A percentile compares a stretch with the other conserved stretches of the same genome.
These are phyloP conservation scores for Pseudonitzschia pungens DNA, from an alignment of 108 stramenopile genomes.

Conservation along the genomic window DNA sequence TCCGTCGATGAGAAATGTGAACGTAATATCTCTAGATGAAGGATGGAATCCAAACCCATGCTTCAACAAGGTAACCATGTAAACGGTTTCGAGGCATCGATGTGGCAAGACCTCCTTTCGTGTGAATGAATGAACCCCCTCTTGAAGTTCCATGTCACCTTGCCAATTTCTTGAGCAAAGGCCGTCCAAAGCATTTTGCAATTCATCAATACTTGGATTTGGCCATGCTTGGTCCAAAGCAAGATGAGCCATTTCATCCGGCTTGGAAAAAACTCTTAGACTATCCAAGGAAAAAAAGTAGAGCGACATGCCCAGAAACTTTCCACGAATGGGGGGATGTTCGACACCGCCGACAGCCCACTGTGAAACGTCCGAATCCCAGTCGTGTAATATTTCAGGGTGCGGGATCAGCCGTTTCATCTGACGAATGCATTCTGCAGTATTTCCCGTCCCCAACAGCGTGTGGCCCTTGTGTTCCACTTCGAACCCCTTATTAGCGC, in stretches of 20 bases:
- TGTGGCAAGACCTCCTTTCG: slow-evolving; percentile 78
- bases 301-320: slow-evolving; percentile 91
- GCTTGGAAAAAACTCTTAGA: slow-evolving; percentile 73
- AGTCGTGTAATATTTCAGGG: slow-evolving; percentile 60
- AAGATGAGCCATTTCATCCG: slow-evolving; percentile 56
- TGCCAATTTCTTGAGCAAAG: slow-evolving; percentile 83
- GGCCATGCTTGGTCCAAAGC: slow-evolving; percentile 73
- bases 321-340: slow-evolving; percentile 81
- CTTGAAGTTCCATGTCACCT: slow-evolving; percentile 67
- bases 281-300: slow-evolving; percentile 93
- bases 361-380: slow-evolving; percentile 36
- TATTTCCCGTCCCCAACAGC: slow-evolving; percentile 76
- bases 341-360: slow-evolving; percentile 72
- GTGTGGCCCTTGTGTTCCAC: slow-evolving; percentile 53
- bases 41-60: slow-evolving; percentile 91
- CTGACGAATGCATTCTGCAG: slow-evolving; percentile 63
- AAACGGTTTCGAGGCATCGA: slow-evolving; percentile 84
- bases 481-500: slow-evolving; percentile 71
- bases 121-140: slow-evolving; percentile 70
- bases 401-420: slow-evolving; percentile 77
- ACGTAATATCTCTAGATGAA: slow-evolving; percentile 78
- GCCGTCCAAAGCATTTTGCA: slow-evolving; percentile 75
- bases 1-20: slow-evolving; percentile 83
- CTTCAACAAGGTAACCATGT: slow-evolving; percentile 84
- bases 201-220: slow-evolving; percentile 76